Percentiles rank a stretch among this genome's conserved stretches.
These are phyloP conservation scores for Petrea volubilis DNA, from an alignment of 257 asterid species.

Conservation along the genomic window DNA sequence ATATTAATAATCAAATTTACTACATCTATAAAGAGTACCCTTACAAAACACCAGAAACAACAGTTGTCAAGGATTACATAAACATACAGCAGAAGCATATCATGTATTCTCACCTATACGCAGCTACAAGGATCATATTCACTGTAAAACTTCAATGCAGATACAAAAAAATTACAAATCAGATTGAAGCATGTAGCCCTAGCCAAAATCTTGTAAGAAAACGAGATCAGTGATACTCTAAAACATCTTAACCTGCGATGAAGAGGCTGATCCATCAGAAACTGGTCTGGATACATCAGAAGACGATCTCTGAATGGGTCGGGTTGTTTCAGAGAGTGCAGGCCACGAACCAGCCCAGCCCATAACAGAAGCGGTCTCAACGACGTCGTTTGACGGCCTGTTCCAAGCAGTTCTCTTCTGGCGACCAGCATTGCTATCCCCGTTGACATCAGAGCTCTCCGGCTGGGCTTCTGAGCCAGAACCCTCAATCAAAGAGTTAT, in stretches of 20 bases:
- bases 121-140: not conserved
- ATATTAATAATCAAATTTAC: not conserved
- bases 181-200: not conserved
- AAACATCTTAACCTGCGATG: constrained; percentile 59
- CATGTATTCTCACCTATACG: not conserved
- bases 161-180: not conserved
- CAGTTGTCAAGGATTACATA: not conserved
- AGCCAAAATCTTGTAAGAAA: not conserved
- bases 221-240: not conserved
- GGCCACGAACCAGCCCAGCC: constrained; percentile 89
- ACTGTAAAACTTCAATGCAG: not conserved
- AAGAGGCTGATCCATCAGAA: constrained; percentile 60
- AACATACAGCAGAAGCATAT: not conserved
- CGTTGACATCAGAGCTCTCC: constrained; percentile 40
- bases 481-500: constrained; percentile 35
- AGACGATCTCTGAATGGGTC: constrained; percentile 47
- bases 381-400: constrained; percentile 63
- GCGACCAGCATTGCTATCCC: constrained; percentile 52
- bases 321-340: constrained; percentile 71
- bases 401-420: constrained; percentile 73
- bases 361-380: constrained; percentile 64
- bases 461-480: constrained; percentile 36
- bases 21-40: not conserved
- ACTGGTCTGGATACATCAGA: constrained; percentile 44
- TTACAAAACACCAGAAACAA: not conserved